These are phyloP conservation scores for Aspergillus proliferans DNA, from an alignment of 2,329 filamentous ascomycete species.

Conservation along the genomic window DNA sequence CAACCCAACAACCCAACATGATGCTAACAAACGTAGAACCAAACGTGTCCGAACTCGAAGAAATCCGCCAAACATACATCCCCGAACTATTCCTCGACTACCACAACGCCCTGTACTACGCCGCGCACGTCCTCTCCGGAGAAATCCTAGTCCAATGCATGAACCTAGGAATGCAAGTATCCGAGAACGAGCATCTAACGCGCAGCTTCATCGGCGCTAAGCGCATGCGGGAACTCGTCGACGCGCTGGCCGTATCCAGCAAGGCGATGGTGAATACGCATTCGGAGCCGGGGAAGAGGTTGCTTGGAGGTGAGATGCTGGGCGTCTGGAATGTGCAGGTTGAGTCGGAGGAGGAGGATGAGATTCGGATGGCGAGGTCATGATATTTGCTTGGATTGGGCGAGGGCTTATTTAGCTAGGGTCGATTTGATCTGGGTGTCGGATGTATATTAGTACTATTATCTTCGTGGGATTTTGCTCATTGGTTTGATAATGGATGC, in stretches of 20 bases:
- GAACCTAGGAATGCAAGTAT: slow-evolving; percentile 75
- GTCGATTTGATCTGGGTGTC: neutral
- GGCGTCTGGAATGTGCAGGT: slow-evolving; percentile 34
- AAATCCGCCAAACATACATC: slow-evolving; percentile 70
- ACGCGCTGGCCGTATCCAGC: slow-evolving; percentile 69
- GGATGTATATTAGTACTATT: no score
- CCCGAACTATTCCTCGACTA: slow-evolving; percentile 83
- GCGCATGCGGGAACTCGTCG: slow-evolving; percentile 69
- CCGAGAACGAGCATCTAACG: slow-evolving; percentile 61
- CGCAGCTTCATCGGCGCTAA: slow-evolving; percentile 57
- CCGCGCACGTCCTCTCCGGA: slow-evolving; percentile 66
- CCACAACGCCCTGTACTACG: slow-evolving; percentile 71
- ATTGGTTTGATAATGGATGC: no score
- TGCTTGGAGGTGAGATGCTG: slow-evolving; percentile 29
- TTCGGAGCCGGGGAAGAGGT: slow-evolving; percentile 38
- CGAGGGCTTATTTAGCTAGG: no score
- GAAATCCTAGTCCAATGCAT: slow-evolving; percentile 77
- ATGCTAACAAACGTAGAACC: slow-evolving; percentile 31
- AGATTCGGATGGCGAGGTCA: slow-evolving; percentile 1
- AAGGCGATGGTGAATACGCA: slow-evolving; percentile 58
- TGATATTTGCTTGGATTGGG: neutral
- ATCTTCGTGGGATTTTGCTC: no score
- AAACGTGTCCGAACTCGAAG: slow-evolving; percentile 56
- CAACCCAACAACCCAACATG: neutral
- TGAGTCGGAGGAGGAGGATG: slow-evolving; percentile 19